phyloP scores from a whole-genome alignment of 169 alveolate genomes.

The Plasmodium coatneyi region DNA sequence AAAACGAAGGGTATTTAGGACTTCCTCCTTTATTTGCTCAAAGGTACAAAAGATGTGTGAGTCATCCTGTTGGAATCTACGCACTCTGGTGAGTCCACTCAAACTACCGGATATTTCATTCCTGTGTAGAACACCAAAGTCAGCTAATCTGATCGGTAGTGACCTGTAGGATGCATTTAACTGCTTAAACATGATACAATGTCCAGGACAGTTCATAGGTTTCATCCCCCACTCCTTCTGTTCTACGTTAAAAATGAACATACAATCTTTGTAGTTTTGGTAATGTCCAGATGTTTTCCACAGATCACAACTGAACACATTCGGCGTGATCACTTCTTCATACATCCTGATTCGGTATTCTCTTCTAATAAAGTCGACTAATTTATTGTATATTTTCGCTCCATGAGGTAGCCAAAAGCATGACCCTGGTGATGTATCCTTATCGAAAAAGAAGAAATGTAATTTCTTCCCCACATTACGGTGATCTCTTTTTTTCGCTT shows the following conservation, averaged over 20 bases:
- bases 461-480: constrained; percentile 95
- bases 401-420: constrained; percentile 98
- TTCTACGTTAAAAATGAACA: constrained; percentile 94
- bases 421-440: constrained; percentile 89
- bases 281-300: constrained; percentile 99
- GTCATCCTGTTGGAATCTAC: constrained; percentile 99
- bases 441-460: constrained; percentile 96
- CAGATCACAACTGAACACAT: constrained; percentile 94
- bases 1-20: constrained; percentile 92
- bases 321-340: constrained; percentile 97
- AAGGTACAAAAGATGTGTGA: constrained; percentile 99
- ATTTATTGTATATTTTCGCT: constrained; percentile 96
- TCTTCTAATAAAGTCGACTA: constrained; percentile 94
- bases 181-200: constrained; percentile 95
- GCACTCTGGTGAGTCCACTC: constrained; percentile 96
- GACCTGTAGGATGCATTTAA: constrained; percentile 95
- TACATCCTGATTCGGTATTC: constrained; percentile 83
- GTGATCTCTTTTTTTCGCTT: constrained; percentile 99
- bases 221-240: constrained; percentile 98
- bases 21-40: constrained; percentile 95
- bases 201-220: constrained; percentile 99
- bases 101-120: constrained; percentile 99
- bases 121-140: constrained; percentile 99
- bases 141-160: constrained; percentile 98
- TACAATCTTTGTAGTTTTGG: constrained; percentile 93